phyloP scores from a whole-genome alignment of 306 rosid genomes.

The Oxytropis ochrocephala region DNA sequence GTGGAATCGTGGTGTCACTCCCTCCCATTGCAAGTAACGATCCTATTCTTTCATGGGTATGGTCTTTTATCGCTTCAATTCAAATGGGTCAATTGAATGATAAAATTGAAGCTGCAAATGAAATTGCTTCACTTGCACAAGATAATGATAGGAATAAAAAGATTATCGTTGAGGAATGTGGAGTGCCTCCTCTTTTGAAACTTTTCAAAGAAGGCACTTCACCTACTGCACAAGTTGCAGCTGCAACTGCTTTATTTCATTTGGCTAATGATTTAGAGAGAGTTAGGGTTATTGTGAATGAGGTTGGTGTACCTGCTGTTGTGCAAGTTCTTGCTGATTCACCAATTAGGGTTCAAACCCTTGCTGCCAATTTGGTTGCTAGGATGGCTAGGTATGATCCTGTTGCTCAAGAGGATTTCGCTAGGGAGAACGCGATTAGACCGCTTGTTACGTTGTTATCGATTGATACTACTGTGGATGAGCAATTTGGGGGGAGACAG shows the following conservation, averaged over 20 bases:
- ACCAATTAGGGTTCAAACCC: slow-evolving; percentile 48
- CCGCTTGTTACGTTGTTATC: slow-evolving; percentile 55
- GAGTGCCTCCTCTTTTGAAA: slow-evolving; percentile 57
- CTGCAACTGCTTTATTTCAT: slow-evolving; percentile 40
- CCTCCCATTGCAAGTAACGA: slow-evolving; percentile 81
- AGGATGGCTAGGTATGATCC: slow-evolving; percentile 64
- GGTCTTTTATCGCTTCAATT: slow-evolving; percentile 63
- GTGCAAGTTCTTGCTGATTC: slow-evolving; percentile 58
- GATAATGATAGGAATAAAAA: slow-evolving; percentile 68
- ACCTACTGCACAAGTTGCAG: slow-evolving; percentile 50
- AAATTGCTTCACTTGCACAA: slow-evolving; percentile 46
- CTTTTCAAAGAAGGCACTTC: slow-evolving; percentile 51
- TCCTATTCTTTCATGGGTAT: slow-evolving; percentile 72
- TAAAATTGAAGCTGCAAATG: slow-evolving; percentile 55
- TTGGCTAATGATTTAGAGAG: slow-evolving; percentile 48
- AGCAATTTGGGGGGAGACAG: slow-evolving; percentile 49
- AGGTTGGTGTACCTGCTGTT: slow-evolving; percentile 47
- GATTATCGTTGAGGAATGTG: slow-evolving; percentile 65
- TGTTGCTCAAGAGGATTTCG: slow-evolving; percentile 58
- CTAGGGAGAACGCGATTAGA: slow-evolving; percentile 64
- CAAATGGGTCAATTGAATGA: slow-evolving; percentile 62
- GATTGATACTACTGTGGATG: slow-evolving; percentile 47
- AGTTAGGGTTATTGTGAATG: slow-evolving; percentile 43
- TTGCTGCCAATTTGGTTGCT: slow-evolving; percentile 49
- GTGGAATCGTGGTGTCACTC: slow-evolving; percentile 40